Evolutionary conservation across 257 asterid species (phyloP), one percentile per base, ranked within the genome.

Genomic region (Anisodus tanguticus): DNA sequence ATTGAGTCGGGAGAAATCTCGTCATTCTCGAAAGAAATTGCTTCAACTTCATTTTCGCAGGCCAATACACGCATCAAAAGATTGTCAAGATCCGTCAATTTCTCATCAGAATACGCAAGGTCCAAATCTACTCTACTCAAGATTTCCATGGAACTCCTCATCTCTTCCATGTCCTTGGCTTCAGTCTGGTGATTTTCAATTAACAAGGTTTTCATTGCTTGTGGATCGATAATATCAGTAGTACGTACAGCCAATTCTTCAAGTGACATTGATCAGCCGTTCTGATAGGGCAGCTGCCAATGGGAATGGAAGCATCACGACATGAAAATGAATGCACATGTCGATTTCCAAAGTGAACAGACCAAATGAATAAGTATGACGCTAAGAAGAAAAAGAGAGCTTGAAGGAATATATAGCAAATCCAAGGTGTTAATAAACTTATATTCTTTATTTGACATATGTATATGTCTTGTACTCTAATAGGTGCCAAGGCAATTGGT

Each of bases 11-110:
- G 85, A 4, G 98, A 89, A 83, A 93, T 86, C 72, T 84, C 85
- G 54, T 91, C 95, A 57, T 89, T 86, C 62, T 90, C 95, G 6
- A 89, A 82, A 60, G 85, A 89, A 31, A 83, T 87, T 11, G 90
- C 84, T 85, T 88, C 91, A 59, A 91, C 82, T 82, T 93, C 91
- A 70, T 82, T 90, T 85, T 88, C 92, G 80, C 86, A 87, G 1
- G 92, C 86, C 83, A 88, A 85, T 55, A 92, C 86, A 71, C 45
- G 88, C 87, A 86, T 77, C 81, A 96, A 87, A 43, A 96, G 95
- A 80, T 89, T 88, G 84, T 92, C 95, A 79, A 96, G 85, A 89
- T 92, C 90, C 69, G 79, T 85, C 83, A 93, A 86, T 85, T 96
- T 96, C 84, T 92, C 92, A 2, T 95, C 92, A 83, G 91, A 82